Evolutionary conservation across 1,284 basidiomycete genomes (phyloP).

Genomic region (Cystobasidium slooffiae): DNA sequence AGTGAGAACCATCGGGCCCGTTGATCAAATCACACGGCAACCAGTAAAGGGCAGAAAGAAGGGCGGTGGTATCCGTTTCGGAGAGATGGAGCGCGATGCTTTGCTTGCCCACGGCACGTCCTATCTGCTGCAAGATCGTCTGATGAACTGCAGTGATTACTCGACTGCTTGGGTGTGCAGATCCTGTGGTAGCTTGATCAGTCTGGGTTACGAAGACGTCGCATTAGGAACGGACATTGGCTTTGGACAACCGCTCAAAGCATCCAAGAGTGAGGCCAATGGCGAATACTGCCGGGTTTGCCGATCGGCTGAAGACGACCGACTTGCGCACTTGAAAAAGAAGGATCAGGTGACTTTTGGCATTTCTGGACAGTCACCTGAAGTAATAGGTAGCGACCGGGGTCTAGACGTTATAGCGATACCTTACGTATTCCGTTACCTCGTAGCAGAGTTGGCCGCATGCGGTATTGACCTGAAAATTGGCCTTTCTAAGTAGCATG

Average conservation of each 20-base stretch:
- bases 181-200: slow-evolving; percentile 91
- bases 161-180: slow-evolving; percentile 98
- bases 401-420: slow-evolving; percentile 91
- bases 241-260: slow-evolving; percentile 59
- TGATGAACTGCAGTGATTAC: slow-evolving; percentile 99
- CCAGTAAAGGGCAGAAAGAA: slow-evolving; percentile 98
- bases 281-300: slow-evolving; percentile 94
- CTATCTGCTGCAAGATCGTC: slow-evolving; percentile 93
- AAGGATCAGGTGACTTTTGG: slow-evolving; percentile 58
- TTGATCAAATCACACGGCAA: slow-evolving; percentile 92
- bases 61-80: slow-evolving; percentile 97
- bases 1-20: slow-evolving; percentile 95
- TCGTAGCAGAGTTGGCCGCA: slow-evolving; percentile 66
- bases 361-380: slow-evolving; percentile 58
- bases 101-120: slow-evolving; percentile 97
- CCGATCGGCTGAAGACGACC: slow-evolving; percentile 69
- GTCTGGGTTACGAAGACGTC: slow-evolving; percentile 87
- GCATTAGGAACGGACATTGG: slow-evolving; percentile 67
- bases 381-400: slow-evolving; percentile 60
- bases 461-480: slow-evolving; percentile 63
- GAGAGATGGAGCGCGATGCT: slow-evolving; percentile 99
- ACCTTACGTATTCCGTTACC: slow-evolving; percentile 90
- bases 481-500: slow-evolving; percentile 27
- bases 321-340: slow-evolving; percentile 62
- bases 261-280: slow-evolving; percentile 63